Evolutionary conservation across 164 flowering plant species (phyloP).

Genomic region (Annona squamosa): DNA sequence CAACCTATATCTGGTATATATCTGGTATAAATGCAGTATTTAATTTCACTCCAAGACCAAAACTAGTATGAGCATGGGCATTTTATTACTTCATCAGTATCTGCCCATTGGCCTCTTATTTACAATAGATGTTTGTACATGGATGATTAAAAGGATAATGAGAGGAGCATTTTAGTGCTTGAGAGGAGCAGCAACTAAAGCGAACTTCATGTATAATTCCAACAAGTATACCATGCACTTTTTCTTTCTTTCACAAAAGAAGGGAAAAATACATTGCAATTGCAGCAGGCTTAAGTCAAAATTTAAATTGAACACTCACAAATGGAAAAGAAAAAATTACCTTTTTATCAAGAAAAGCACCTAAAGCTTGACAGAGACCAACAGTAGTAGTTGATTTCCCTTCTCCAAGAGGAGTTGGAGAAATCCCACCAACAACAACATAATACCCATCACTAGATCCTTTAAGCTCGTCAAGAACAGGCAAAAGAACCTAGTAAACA

Average conservation of each 20-base stretch:
- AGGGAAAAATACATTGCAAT: background rate
- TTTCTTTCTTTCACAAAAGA: too few relatives aligned
- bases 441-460: constrained; percentile 79
- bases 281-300: background rate
- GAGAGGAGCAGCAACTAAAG: background rate
- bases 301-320: background rate
- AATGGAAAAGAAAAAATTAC: constrained; percentile 24
- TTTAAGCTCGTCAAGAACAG: constrained; percentile 75
- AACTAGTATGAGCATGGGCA: background rate
- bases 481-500: constrained; percentile 54
- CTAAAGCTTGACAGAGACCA: constrained; percentile 97
- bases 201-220: background rate
- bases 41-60: background rate
- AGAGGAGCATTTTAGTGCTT: background rate
- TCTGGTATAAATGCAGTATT: background rate
- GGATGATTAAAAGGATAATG: background rate
- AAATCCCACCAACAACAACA: constrained; percentile 98
- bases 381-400: constrained; percentile 98
- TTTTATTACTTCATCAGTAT: background rate
- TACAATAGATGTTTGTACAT: too few relatives aligned
- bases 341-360: constrained; percentile 93
- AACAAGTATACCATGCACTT: background rate
- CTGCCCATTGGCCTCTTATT: background rate
- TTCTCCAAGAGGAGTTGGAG: constrained; percentile 99
- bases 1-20: too few relatives aligned